Evolutionary conservation across 306 rosid species (phyloP).

Genomic region (Trichosanthes cucumerina): DNA sequence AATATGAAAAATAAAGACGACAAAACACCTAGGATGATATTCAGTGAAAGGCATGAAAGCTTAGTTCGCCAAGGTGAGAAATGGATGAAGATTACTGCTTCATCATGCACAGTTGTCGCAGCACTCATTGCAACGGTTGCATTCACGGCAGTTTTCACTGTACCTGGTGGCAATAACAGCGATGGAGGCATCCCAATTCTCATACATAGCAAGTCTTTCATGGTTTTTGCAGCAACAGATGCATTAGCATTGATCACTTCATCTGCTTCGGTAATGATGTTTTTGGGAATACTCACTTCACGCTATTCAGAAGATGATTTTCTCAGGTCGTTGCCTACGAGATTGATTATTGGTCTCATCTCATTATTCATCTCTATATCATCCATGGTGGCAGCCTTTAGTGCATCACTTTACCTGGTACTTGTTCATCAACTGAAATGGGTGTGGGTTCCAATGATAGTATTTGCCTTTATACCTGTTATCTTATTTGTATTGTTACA

Average conservation of each 20-base stretch:
- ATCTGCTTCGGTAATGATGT: background rate
- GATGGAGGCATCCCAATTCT: background rate
- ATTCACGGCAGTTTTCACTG: background rate
- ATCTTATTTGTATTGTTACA: background rate
- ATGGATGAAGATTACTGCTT: slow-evolving; percentile 4
- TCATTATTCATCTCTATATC: background rate
- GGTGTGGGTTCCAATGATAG: background rate
- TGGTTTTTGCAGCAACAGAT: background rate
- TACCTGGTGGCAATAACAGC: background rate
- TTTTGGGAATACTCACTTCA: background rate
- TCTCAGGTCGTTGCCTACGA: background rate
- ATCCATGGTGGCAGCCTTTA: slow-evolving; percentile 2
- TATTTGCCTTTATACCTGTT: background rate
- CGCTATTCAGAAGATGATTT: slow-evolving; percentile 6
- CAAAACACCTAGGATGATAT: slow-evolving; percentile 36
- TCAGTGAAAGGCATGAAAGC: slow-evolving; percentile 5
- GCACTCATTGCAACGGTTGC: background rate
- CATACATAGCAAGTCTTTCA: background rate
- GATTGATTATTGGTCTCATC: background rate
- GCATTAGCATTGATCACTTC: background rate
- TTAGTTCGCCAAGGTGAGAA: background rate
- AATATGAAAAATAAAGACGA: slow-evolving; percentile 11
- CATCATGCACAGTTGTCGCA: background rate
- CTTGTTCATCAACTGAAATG: background rate
- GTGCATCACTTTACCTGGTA: background rate